Base-by-base conservation (phyloP, 1,284 basidiomycete genomes). In the Ganoderma resinaceum region DNA sequence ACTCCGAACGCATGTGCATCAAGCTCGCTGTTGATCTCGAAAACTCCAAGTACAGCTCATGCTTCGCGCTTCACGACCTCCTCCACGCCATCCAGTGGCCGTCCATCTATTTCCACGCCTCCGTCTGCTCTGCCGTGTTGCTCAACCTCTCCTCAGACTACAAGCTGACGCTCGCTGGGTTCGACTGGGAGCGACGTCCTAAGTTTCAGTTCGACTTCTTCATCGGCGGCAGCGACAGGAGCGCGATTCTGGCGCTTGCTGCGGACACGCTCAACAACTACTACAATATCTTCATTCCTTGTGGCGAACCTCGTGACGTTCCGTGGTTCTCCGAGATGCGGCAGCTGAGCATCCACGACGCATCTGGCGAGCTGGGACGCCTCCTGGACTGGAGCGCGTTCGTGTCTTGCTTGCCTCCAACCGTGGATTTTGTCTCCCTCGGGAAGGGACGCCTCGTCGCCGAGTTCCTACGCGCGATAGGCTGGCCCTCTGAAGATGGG, bases 191-290 rank as follows among this genome's bases (percentile, higher is more conserved):
- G 52, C 29, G 14, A 18, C 18, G 14, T 29, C 29, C 29, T 9
- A 49, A 49, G 46, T 55, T 55, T 26, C 26, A 55, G 52, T 18
- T 55, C 52, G 52, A 55, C 29, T 55, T 55, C 52, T 31, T 55
- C 26, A 55, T 31, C 52, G 29, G 26, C 29, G 8, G 6, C 29
- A 4, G 6, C 14, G 52, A 55, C 4, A 18, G 26, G 14, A 23
- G 6, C 14, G 29, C 46, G 11, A 49, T 49, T 23, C 46, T 33
- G 31, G 52, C 31, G 29, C 52, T 55, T 29, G 52, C 52, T 6
- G 29, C 52, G 52, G 52, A 55, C 16, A 55, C 52, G 52, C 29
- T 55, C 52, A 18, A 29, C 52, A 33, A 55, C 52, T 55, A 31
- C 29, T 18, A 18, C 29, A 16, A 33, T 1, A 31, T 55, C 16